Evolutionary conservation across 2,329 filamentous ascomycete species (phyloP).

Genomic region (Neonectria coccinea): DNA sequence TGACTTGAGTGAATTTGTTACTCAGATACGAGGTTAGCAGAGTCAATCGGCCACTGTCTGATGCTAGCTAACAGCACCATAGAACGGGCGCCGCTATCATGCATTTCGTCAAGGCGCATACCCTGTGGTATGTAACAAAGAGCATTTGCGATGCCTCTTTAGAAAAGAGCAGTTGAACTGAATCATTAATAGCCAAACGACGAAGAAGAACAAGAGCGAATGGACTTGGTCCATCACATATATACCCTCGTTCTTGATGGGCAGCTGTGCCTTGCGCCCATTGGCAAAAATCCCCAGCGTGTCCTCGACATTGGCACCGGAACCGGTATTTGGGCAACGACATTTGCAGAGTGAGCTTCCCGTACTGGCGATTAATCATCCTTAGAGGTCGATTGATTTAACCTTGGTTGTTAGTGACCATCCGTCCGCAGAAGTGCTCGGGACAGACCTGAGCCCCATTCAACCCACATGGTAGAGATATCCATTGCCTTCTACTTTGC

Average conservation of each 20-base stretch:
- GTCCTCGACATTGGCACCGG: constrained; percentile 9
- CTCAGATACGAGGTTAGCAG: neutral
- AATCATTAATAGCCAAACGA: neutral
- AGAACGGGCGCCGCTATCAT: neutral
- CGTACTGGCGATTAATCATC: neutral
- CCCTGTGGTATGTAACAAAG: neutral
- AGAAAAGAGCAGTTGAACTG: neutral
- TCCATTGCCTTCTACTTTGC: neutral
- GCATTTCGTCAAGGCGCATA: neutral
- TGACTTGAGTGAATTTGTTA: neutral
- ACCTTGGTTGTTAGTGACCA: constrained; percentile 24
- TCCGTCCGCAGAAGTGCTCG: constrained; percentile 50
- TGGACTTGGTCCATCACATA: constrained; percentile 6
- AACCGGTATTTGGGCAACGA: constrained; percentile 3
- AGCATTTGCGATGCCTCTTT: neutral
- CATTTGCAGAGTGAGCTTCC: constrained; percentile 3
- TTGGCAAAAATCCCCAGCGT: neutral
- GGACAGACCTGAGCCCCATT: constrained; percentile 55
- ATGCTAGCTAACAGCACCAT: neutral
- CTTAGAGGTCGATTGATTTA: neutral
- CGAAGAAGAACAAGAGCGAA: constrained; percentile 8
- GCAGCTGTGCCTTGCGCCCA: neutral
- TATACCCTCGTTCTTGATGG: neutral
- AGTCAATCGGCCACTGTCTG: neutral
- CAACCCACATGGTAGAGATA: constrained; percentile 45